phyloP scores from a whole-genome alignment of 305 asterid species.

The Fraxinus velutina region DNA sequence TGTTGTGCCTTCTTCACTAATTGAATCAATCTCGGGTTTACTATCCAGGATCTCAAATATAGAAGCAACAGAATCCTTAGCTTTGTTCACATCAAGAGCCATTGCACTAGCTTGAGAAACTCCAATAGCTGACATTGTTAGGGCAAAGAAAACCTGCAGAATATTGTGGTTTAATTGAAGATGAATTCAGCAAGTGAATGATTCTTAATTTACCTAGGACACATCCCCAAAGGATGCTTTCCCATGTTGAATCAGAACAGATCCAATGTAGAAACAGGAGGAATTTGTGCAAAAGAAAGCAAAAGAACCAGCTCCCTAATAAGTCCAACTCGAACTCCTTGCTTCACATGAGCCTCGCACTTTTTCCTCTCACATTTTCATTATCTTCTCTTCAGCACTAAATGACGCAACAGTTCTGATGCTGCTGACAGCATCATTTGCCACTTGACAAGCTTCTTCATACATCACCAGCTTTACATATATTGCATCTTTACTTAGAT shows the following conservation, averaged over 20 bases:
- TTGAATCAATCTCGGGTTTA: slow-evolving; percentile 47
- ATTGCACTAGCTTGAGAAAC: slow-evolving; percentile 33
- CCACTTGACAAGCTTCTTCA: slow-evolving; percentile 57
- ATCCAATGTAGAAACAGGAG: slow-evolving; percentile 50
- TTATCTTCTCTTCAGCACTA: slow-evolving; percentile 50
- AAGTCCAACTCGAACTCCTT: slow-evolving; percentile 34
- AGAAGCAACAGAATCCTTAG: slow-evolving; percentile 46
- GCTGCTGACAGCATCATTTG: slow-evolving; percentile 54
- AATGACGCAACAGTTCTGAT: slow-evolving; percentile 58
- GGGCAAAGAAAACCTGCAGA: slow-evolving; percentile 56
- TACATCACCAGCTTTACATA: slow-evolving; percentile 28
- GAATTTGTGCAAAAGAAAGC: slow-evolving; percentile 34
- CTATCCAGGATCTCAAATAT: slow-evolving; percentile 48
- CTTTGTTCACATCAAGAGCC: slow-evolving; percentile 43
- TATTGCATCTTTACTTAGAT: neutral
- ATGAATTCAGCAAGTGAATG: neutral
- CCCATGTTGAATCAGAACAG: slow-evolving; percentile 37
- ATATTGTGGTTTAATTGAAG: neutral
- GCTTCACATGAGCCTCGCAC: slow-evolving; percentile 31
- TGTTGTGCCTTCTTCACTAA: slow-evolving; percentile 32
- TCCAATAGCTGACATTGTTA: slow-evolving; percentile 45
- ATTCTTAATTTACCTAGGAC: slow-evolving; percentile 34
- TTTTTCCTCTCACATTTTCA: slow-evolving; percentile 42
- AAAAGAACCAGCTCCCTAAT: slow-evolving; percentile 44
- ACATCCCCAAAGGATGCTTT: slow-evolving; percentile 38